Conservation (phyloP, 345 rosid genomes). For the Gossypium bickii region DNA sequence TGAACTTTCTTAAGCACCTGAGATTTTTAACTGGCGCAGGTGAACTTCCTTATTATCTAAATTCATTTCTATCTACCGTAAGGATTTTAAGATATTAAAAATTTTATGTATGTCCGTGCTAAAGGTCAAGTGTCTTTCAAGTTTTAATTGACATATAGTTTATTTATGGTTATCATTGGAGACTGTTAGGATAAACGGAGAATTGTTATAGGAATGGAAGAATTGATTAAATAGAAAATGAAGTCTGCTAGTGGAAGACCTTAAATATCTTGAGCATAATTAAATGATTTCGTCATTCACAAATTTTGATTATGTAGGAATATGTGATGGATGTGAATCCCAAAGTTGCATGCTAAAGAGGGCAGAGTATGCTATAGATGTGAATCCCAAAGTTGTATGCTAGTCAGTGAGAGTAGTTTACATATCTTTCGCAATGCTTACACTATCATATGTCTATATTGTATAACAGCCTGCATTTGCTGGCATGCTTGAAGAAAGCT, state of each 20-base stretch:
- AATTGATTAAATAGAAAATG: background rate
- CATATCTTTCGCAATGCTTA: background rate
- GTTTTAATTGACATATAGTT: background rate
- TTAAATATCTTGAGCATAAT: background rate
- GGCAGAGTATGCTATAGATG: background rate
- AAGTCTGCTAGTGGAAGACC: background rate
- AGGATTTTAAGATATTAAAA: background rate
- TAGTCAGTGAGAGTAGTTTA: background rate
- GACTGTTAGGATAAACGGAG: background rate
- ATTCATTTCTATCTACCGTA: background rate
- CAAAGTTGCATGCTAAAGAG: no score
- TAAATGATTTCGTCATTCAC: background rate
- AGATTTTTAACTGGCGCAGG: constrained; percentile 27
- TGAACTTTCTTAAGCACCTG: constrained; percentile 73
- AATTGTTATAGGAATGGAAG: background rate
- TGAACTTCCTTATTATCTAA: constrained; percentile 14
- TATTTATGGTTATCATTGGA: background rate
- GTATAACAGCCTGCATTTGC: background rate
- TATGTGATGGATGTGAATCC: no score
- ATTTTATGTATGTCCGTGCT: background rate
- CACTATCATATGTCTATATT: background rate
- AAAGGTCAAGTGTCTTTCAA: constrained; percentile 1
- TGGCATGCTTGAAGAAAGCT: background rate
- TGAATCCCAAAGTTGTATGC: background rate
- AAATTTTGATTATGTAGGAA: background rate